Percentiles rank a stretch among this genome's conserved stretches.
Conservation (phyloP, 1,139 yeast genomes). For the Blastobotrys aristatus region DNA sequence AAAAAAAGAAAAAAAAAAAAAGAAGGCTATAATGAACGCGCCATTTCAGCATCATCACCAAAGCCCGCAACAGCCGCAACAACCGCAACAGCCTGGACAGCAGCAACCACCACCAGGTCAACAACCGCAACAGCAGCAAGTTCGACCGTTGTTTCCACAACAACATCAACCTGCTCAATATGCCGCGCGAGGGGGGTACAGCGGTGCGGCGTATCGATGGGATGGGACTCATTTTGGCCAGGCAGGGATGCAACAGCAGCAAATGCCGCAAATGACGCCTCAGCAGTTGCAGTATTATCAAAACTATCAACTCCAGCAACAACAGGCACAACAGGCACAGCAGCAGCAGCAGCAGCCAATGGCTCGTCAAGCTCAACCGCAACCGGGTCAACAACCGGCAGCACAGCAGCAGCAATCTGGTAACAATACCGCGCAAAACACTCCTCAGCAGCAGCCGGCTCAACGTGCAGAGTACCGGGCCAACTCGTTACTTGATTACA, state of each 20-base stretch:
- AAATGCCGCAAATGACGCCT: background rate
- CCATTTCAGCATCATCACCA: constrained; percentile 4
- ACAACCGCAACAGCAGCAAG: background rate
- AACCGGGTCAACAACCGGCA: background rate
- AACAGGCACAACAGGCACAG: background rate
- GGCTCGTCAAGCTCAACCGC: constrained; percentile 1
- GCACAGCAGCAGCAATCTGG: background rate
- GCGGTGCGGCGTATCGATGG: background rate
- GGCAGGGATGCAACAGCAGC: background rate
- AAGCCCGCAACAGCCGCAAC: constrained; percentile 1
- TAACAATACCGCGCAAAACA: background rate
- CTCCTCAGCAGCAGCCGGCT: constrained; percentile 4
- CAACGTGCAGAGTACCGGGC: constrained; percentile 3
- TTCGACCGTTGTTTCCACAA: background rate
- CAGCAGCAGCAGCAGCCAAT: background rate
- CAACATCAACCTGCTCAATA: background rate
- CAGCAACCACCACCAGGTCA: background rate
- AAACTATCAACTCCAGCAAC: background rate
- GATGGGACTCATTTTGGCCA: background rate
- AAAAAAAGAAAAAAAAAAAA: background rate
- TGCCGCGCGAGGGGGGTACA: background rate
- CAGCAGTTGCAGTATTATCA: background rate
- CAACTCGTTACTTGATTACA: background rate
- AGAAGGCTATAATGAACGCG: no score
- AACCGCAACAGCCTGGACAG: background rate